These are phyloP conservation scores for Amanita molliuscula DNA, from an alignment of 768 basidiomycete genomes.

Conservation along the genomic window DNA sequence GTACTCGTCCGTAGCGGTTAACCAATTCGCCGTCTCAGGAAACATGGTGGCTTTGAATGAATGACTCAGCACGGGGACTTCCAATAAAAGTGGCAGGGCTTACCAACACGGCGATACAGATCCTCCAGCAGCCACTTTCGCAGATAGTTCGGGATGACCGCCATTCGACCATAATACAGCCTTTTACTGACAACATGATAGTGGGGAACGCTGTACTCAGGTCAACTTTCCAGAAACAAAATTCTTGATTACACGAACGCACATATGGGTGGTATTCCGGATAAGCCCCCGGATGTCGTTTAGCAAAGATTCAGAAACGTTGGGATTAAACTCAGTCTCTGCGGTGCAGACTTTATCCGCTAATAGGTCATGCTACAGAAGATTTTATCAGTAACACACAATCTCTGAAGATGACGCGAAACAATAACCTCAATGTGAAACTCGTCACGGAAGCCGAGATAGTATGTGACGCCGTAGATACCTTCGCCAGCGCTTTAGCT, in stretches of 20 bases:
- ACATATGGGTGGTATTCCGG: conserved; percentile 47
- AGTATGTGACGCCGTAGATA: conserved; percentile 54
- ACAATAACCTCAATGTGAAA: conserved; percentile 34
- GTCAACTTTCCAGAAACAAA: not conserved
- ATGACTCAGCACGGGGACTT: not conserved
- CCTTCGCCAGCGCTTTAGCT: conserved; percentile 19
- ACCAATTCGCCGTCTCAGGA: conserved; percentile 51
- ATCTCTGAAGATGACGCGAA: not conserved
- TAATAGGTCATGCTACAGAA: conserved; percentile 31
- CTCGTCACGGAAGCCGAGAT: conserved; percentile 53
- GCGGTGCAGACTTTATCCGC: conserved; percentile 38
- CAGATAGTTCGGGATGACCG: conserved; percentile 27
- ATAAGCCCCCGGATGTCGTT: conserved; percentile 31
- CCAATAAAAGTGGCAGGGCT: not conserved
- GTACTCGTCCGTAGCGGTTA: conserved; percentile 44
- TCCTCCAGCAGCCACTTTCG: conserved; percentile 46
- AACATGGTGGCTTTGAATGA: conserved; percentile 33
- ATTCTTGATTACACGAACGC: conserved; percentile 11
- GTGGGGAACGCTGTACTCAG: conserved; percentile 36
- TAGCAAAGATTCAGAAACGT: conserved; percentile 19
- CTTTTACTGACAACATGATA: conserved; percentile 41
- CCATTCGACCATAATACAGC: conserved; percentile 20
- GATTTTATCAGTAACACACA: not conserved
- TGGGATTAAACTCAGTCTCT: conserved; percentile 29
- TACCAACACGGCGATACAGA: conserved; percentile 48